phyloP scores from a whole-genome alignment of 768 basidiomycete genomes.

The Tricholoma sp. region DNA sequence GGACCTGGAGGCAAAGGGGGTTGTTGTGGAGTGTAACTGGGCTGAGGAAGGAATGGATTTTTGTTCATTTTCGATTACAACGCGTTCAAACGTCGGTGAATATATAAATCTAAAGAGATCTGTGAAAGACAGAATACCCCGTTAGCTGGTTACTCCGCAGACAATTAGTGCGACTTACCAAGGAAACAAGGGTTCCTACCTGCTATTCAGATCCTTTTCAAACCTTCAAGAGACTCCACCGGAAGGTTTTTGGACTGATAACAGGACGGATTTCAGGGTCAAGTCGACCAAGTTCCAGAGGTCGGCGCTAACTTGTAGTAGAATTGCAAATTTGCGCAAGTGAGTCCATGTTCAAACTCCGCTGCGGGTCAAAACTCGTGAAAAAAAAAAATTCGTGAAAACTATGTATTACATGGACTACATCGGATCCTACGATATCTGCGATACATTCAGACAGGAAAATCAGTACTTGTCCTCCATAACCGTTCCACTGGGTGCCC shows the following conservation, averaged over 20 bases:
- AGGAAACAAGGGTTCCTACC: background rate
- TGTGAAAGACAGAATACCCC: background rate
- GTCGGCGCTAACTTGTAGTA: background rate
- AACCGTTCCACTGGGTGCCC: slow-evolving; percentile 41
- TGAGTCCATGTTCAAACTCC: slow-evolving; percentile 3
- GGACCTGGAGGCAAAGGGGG: slow-evolving; percentile 80
- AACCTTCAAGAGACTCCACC: background rate
- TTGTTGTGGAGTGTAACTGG: slow-evolving; percentile 64
- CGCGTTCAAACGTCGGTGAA: slow-evolving; percentile 12
- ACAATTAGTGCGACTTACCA: slow-evolving; percentile 8
- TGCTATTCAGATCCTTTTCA: slow-evolving; percentile 4
- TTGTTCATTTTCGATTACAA: slow-evolving; percentile 60
- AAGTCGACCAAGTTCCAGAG: background rate
- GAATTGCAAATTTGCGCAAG: slow-evolving; percentile 2
- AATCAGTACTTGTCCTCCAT: slow-evolving; percentile 11
- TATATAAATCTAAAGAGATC: slow-evolving; percentile 9
- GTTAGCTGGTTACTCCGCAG: background rate
- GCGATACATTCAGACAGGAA: too few species aligned
- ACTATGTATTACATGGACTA: too few species aligned
- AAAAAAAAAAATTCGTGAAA: too few species aligned
- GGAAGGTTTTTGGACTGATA: background rate
- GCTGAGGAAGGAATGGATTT: slow-evolving; percentile 74
- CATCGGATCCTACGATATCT: too few species aligned
- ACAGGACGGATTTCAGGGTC: background rate
- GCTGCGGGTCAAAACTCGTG: too few species aligned